These are phyloP conservation scores for Trematosphaeria pertusa DNA, from an alignment of 2,329 filamentous ascomycete genomes.

Conservation along the genomic window DNA sequence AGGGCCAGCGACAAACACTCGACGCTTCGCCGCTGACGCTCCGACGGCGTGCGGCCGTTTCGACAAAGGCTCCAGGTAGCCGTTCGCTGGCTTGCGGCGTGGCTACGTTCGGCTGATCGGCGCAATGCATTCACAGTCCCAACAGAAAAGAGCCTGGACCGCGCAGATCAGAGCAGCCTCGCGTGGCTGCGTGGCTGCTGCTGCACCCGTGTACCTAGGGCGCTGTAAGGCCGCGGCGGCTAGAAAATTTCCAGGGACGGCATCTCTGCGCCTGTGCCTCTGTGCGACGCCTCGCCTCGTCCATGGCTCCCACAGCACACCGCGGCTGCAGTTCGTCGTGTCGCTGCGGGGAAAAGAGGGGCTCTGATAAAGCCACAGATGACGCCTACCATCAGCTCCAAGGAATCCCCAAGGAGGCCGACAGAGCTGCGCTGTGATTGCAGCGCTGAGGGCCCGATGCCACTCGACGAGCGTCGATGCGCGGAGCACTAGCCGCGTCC, in stretches of 20 bases:
- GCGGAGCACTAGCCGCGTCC: constrained; percentile 22
- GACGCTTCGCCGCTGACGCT: neutral
- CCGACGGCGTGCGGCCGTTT: no score
- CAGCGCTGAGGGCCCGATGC: no score
- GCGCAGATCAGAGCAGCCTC: neutral
- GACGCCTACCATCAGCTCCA: no score
- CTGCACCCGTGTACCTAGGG: neutral
- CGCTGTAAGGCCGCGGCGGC: constrained; percentile 1
- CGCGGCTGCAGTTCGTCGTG: neutral
- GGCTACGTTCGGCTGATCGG: constrained; percentile 11
- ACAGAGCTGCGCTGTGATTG: no score
- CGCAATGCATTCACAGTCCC: constrained; percentile 6
- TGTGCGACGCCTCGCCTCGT: no score
- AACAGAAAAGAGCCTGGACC: constrained; percentile 11
- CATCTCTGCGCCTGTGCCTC: neutral
- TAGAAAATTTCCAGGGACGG: constrained; percentile 13
- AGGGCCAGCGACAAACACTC: neutral
- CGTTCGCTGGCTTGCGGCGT: neutral
- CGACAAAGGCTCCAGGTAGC: no score
- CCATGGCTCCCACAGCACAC: neutral
- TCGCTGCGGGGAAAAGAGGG: no score
- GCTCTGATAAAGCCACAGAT: no score
- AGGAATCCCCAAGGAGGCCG: no score
- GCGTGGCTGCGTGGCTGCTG: neutral
- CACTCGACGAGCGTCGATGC: constrained; percentile 20